Conservation (phyloP, 768 basidiomycete genomes). For the Boletus sp. region DNA sequence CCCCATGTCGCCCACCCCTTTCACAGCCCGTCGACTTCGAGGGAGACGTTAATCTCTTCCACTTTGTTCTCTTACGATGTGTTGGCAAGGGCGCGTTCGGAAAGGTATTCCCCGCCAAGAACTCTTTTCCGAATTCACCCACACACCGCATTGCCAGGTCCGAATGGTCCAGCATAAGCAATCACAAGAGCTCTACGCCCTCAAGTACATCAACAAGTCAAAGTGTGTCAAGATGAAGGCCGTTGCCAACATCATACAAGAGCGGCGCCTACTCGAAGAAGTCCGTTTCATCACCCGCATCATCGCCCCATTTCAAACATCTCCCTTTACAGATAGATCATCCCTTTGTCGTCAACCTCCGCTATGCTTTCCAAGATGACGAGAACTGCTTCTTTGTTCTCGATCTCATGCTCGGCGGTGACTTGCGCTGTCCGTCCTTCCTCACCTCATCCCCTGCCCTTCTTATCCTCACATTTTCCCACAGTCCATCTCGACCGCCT, state of each 20-base stretch:
- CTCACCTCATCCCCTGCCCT: not conserved
- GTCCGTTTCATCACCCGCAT: conserved; percentile 39
- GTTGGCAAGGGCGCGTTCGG: conserved; percentile 99
- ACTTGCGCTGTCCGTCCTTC: conserved; percentile 74
- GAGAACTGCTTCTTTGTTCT: conserved; percentile 99
- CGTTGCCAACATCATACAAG: conserved; percentile 95
- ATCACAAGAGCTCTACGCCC: conserved; percentile 92
- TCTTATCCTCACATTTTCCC: conserved; percentile 2
- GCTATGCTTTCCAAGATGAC: conserved; percentile 97
- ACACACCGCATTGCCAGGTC: conserved; percentile 56
- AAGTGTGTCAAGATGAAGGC: conserved; percentile 99
- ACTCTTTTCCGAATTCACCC: conserved; percentile 7
- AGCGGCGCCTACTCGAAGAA: conserved; percentile 93
- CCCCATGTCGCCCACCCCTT: not conserved
- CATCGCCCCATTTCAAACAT: not conserved
- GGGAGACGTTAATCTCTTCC: conserved; percentile 94
- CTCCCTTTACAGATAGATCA: conserved; percentile 75
- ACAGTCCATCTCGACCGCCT: conserved; percentile 87
- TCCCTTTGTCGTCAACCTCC: conserved; percentile 90
- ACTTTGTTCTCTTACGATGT: conserved; percentile 90
- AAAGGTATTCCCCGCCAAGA: conserved; percentile 59
- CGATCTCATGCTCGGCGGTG: conserved; percentile 96
- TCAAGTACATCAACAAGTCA: conserved; percentile 99
- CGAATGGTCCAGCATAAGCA: conserved; percentile 99
- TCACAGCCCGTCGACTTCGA: conserved; percentile 90